Conservation (phyloP, 1,139 yeast species). For the Yamadazyma atmosphaerica region DNA sequence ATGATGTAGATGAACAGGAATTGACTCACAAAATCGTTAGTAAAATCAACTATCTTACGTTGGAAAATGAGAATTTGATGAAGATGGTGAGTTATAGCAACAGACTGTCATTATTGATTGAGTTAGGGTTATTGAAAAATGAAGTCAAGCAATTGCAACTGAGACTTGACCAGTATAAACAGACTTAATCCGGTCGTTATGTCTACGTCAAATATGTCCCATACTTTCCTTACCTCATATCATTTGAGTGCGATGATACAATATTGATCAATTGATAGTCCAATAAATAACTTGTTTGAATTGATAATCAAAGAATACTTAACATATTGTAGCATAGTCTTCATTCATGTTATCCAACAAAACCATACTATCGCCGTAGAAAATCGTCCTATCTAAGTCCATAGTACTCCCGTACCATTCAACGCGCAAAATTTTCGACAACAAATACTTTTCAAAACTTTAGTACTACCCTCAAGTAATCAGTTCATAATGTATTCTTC, state of each 20-base stretch:
- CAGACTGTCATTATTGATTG: slow-evolving; percentile 68
- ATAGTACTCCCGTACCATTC: background rate
- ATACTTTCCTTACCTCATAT: too few relatives aligned
- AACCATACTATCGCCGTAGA: too few relatives aligned
- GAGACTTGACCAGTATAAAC: slow-evolving; percentile 10
- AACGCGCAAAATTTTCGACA: slow-evolving; percentile 17
- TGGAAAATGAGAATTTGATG: slow-evolving; percentile 71
- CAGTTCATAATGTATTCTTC: slow-evolving; percentile 28
- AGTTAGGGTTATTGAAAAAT: slow-evolving; percentile 57
- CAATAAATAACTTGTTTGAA: too few relatives aligned
- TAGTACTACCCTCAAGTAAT: too few relatives aligned
- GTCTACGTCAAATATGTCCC: too few relatives aligned
- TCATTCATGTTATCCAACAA: too few relatives aligned
- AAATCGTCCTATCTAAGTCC: background rate
- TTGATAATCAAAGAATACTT: too few relatives aligned
- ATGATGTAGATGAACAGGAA: slow-evolving; percentile 64
- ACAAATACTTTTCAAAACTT: too few relatives aligned
- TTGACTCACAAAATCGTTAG: slow-evolving; percentile 73
- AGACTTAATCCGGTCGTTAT: background rate
- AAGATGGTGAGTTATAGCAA: slow-evolving; percentile 72
- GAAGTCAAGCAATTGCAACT: slow-evolving; percentile 13
- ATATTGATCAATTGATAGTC: too few relatives aligned
- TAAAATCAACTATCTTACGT: slow-evolving; percentile 59
- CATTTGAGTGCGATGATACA: too few relatives aligned
- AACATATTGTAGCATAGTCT: too few relatives aligned